Evolutionary conservation across 164 flowering plant genomes (phyloP).

Genomic region (Liquidambar formosana): DNA sequence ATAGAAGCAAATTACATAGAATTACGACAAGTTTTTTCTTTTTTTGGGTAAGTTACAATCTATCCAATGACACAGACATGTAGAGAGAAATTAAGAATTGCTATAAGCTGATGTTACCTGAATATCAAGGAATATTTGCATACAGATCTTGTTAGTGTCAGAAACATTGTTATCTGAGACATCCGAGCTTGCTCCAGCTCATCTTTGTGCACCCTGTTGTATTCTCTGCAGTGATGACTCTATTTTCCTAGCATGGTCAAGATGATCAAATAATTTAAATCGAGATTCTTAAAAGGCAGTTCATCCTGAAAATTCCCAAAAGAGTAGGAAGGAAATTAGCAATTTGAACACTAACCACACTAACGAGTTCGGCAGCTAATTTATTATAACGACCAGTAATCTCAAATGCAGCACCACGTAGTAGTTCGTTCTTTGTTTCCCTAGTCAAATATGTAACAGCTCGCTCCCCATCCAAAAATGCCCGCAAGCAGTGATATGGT

Average conservation of each 20-base stretch:
- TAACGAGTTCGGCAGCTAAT: conserved; percentile 72
- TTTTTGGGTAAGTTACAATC: no score
- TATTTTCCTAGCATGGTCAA: conserved; percentile 71
- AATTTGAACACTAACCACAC: conserved; percentile 55
- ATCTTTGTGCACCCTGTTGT: conserved; percentile 81
- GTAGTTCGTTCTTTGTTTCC: conserved; percentile 51
- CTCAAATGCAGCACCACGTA: conserved; percentile 62
- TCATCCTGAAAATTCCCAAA: not conserved
- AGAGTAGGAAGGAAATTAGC: not conserved
- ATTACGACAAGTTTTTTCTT: no score
- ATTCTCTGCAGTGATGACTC: conserved; percentile 81
- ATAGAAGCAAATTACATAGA: no score
- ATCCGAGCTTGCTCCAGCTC: conserved; percentile 81
- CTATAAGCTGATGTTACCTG: conserved; percentile 52
- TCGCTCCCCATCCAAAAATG: conserved; percentile 75
- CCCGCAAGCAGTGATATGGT: conserved; percentile 21
- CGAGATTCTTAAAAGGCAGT: not conserved
- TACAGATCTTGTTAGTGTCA: conserved; percentile 83
- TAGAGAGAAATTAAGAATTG: not conserved
- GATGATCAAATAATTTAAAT: not conserved
- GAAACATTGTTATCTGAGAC: conserved; percentile 71
- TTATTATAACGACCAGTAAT: conserved; percentile 77
- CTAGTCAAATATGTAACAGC: conserved; percentile 53
- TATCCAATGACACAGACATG: no score
- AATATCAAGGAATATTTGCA: conserved; percentile 92